Percentiles rank a stretch among this genome's conserved stretches.
Conservation (phyloP, 192 early-diverging fungal genomes). For the Gonapodya sp. region DNA sequence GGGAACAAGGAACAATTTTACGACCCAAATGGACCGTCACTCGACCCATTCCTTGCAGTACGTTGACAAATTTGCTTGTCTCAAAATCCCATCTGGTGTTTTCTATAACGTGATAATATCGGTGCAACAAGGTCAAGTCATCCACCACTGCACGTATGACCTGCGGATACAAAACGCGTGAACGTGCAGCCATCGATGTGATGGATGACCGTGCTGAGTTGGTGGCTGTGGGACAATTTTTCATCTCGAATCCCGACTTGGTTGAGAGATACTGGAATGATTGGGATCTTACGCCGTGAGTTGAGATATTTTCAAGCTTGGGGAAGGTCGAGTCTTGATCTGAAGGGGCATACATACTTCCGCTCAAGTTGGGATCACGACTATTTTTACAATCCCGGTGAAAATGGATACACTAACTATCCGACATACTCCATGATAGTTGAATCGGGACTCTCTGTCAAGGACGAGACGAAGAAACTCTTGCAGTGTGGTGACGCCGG, state of each 20-base stretch:
- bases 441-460: background rate
- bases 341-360: too few species aligned
- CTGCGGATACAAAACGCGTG: background rate
- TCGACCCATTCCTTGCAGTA: background rate
- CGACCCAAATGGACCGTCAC: background rate
- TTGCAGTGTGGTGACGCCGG: background rate
- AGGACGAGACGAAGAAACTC: background rate
- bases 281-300: background rate
- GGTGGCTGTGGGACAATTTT: background rate
- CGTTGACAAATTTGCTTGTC: background rate
- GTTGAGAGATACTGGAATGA: background rate
- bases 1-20: background rate
- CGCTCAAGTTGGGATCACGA: background rate
- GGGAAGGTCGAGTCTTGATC: too few species aligned
- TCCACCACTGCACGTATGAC: background rate
- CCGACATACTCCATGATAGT: background rate
- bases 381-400: background rate
- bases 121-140: background rate
- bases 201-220: background rate
- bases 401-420: background rate
- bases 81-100: background rate
- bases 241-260: conserved; percentile 3
- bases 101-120: background rate
- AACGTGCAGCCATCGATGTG: background rate
- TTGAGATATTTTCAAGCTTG: too few species aligned